A percentile compares a stretch with the other conserved stretches of the same genome.
Evolutionary conservation across 108 stramenopile genomes (phyloP).

Genomic region (Skeletonema costatum): DNA sequence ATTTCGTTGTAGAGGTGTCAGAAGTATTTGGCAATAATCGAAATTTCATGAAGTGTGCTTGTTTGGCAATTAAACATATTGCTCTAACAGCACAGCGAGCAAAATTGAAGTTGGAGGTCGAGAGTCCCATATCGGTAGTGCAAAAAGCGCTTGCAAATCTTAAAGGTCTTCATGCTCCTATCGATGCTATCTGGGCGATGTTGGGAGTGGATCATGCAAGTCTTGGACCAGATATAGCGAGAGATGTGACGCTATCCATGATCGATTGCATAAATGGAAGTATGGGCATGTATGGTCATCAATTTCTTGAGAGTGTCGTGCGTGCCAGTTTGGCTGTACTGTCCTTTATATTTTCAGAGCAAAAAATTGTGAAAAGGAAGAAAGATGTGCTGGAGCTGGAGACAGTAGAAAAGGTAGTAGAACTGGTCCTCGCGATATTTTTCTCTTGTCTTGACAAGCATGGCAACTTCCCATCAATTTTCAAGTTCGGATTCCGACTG

Average conservation of each 20-base stretch:
- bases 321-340: conserved; percentile 5
- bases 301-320: neutral
- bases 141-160: neutral
- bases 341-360: conserved; percentile 1
- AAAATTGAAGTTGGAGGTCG: neutral
- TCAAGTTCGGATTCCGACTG: neutral
- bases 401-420: neutral
- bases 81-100: neutral
- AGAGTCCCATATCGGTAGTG: neutral
- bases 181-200: conserved; percentile 15
- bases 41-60: conserved; percentile 6
- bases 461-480: conserved; percentile 7
- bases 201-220: neutral
- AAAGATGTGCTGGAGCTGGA: neutral
- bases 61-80: neutral
- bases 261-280: conserved; percentile 1
- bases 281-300: neutral
- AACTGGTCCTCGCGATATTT: neutral
- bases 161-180: neutral
- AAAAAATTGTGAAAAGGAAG: neutral
- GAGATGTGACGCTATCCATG: neutral
- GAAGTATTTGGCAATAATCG: neutral
- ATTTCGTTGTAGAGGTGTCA: neutral
- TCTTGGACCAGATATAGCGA: neutral
- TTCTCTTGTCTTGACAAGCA: conserved; percentile 13